A percentile compares a stretch with the other conserved stretches of the same genome.
Evolutionary conservation across 2,329 filamentous ascomycete species (phyloP).

Genomic region (Cytospora piceae): DNA sequence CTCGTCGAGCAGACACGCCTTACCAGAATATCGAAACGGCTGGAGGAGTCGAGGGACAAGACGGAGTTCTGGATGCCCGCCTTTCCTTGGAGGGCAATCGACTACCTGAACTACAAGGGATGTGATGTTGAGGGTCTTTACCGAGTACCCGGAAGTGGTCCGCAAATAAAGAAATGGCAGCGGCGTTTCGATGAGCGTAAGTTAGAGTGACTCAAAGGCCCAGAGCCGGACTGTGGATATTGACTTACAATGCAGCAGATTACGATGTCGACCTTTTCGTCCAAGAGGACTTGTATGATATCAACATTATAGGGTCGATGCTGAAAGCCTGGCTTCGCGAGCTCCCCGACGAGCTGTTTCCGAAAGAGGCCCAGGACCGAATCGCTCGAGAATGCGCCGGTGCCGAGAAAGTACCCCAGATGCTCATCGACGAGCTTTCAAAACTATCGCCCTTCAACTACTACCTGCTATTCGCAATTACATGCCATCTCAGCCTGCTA

Average conservation of each 20-base stretch:
- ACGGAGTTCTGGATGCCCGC: slow-evolving; percentile 99
- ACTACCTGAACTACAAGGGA: slow-evolving; percentile 93
- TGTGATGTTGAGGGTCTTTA: slow-evolving; percentile 94
- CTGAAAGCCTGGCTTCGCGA: slow-evolving; percentile 96
- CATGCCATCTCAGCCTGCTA: slow-evolving; percentile 89
- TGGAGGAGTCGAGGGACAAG: slow-evolving; percentile 89
- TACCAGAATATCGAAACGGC: slow-evolving; percentile 86
- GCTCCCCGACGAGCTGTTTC: slow-evolving; percentile 91
- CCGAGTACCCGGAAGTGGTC: slow-evolving; percentile 86
- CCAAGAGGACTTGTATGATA: slow-evolving; percentile 86
- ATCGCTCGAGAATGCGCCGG: slow-evolving; percentile 80
- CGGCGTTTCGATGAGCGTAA: slow-evolving; percentile 83
- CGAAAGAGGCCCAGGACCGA: slow-evolving; percentile 78
- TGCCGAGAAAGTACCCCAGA: slow-evolving; percentile 77
- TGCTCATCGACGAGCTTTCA: slow-evolving; percentile 89
- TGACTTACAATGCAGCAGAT: slow-evolving; percentile 52
- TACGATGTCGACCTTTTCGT: slow-evolving; percentile 89
- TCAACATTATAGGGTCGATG: slow-evolving; percentile 95
- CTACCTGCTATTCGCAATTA: slow-evolving; percentile 95
- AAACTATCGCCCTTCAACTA: slow-evolving; percentile 97
- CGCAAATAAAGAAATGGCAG: slow-evolving; percentile 92
- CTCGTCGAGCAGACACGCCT: slow-evolving; percentile 87
- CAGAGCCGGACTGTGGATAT: background rate
- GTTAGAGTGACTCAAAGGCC: slow-evolving; percentile 32
- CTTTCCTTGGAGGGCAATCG: slow-evolving; percentile 92